phyloP scores from a whole-genome alignment of 495 filamentous ascomycete genomes.

The Aspergillus avenaceus region DNA sequence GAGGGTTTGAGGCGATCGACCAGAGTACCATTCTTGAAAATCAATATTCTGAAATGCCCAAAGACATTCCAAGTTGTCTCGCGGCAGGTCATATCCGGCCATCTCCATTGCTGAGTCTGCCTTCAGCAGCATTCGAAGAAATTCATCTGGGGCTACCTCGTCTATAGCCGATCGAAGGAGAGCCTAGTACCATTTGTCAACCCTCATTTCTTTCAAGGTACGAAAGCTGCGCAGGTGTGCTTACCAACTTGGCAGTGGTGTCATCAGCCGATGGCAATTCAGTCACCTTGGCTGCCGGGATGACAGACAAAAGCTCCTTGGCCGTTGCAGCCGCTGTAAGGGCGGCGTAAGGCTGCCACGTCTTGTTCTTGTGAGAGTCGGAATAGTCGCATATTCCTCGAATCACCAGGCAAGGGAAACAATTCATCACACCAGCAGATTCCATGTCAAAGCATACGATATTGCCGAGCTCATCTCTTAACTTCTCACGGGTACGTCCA shows the following conservation, averaged over 20 bases:
- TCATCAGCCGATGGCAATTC: neutral
- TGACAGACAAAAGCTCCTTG: neutral
- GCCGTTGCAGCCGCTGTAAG: neutral
- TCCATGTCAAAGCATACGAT: neutral
- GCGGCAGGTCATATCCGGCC: neutral
- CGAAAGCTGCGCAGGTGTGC: neutral
- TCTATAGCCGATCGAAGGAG: neutral
- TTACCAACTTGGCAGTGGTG: neutral
- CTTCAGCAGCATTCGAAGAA: neutral
- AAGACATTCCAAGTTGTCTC: neutral
- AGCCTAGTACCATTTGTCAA: neutral
- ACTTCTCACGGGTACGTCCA: neutral
- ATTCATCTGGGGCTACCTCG: neutral
- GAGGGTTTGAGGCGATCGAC: neutral
- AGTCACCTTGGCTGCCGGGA: neutral
- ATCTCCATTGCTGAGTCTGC: neutral
- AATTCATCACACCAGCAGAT: neutral
- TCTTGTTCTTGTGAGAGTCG: neutral
- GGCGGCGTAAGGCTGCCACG: neutral
- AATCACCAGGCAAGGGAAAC: neutral
- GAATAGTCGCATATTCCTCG: neutral
- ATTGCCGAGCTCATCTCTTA: neutral
- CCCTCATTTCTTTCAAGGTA: neutral
- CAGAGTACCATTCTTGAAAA: neutral
- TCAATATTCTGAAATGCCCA: neutral